A percentile compares a stretch with the other conserved stretches of the same genome.
Evolutionary conservation across 2,329 filamentous ascomycete species (phyloP).

Genomic region (Ophiocordyceps unilateralis): DNA sequence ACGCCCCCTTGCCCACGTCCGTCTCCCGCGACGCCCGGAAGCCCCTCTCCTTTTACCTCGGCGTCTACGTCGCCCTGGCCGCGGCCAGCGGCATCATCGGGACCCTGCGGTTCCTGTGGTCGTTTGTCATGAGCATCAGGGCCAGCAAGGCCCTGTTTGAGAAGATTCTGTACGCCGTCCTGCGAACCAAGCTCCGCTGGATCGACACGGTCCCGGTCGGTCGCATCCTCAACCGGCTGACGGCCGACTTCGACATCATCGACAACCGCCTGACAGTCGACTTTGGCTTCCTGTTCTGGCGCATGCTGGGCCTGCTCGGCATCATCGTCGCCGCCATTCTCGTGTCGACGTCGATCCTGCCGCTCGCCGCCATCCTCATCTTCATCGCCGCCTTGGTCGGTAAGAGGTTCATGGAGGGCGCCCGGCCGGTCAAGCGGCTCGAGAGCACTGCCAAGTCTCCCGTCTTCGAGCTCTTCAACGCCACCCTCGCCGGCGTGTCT

Average conservation of each 20-base stretch:
- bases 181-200: constrained; percentile 61
- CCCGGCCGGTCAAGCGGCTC: constrained; percentile 58
- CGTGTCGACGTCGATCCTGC: constrained; percentile 49
- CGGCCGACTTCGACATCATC: constrained; percentile 57
- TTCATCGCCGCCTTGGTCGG: constrained; percentile 40
- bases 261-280: constrained; percentile 51
- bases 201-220: constrained; percentile 66
- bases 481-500: constrained; percentile 51
- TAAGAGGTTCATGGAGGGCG: constrained; percentile 47
- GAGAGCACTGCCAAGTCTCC: constrained; percentile 65
- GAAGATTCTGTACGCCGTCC: constrained; percentile 45
- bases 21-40: constrained; percentile 16
- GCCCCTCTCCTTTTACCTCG: constrained; percentile 43
- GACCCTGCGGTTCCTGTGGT: constrained; percentile 43
- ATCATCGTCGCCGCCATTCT: constrained; percentile 51
- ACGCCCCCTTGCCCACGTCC: constrained; percentile 16
- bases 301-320: constrained; percentile 44
- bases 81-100: constrained; percentile 38
- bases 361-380: constrained; percentile 42
- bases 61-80: constrained; percentile 48
- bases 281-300: constrained; percentile 40
- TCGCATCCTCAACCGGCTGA: constrained; percentile 62
- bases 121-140: constrained; percentile 47
- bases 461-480: constrained; percentile 65
- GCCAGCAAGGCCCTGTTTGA: constrained; percentile 55